These are phyloP conservation scores for Candida wancherniae DNA, from an alignment of 805 yeast genomes.

Conservation along the genomic window DNA sequence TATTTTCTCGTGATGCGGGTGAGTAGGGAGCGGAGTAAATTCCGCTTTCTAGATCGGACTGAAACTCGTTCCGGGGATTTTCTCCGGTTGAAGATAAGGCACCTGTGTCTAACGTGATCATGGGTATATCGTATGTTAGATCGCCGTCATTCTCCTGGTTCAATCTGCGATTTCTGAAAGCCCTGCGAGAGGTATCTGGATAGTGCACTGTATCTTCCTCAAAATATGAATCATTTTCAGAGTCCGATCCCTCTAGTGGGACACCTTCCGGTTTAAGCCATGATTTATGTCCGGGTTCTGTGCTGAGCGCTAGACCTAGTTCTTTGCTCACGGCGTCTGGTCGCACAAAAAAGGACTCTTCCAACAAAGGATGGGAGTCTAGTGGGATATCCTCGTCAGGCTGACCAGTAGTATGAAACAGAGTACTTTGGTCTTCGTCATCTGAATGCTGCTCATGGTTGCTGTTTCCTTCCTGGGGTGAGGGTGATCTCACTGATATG, in stretches of 20 bases:
- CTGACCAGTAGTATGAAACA: slow-evolving; percentile 6
- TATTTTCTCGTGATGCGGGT: slow-evolving; percentile 4
- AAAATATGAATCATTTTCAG: not conserved
- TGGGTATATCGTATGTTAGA: slow-evolving; percentile 13
- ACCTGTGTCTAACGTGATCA: slow-evolving; percentile 13
- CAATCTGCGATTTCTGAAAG: not conserved
- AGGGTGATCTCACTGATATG: too few species aligned
- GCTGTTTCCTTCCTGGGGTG: too few species aligned
- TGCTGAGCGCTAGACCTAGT: slow-evolving; percentile 7
- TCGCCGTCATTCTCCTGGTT: slow-evolving; percentile 2
- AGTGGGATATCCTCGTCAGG: slow-evolving; percentile 5
- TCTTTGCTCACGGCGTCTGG: slow-evolving; percentile 5
- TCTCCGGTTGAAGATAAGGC: not conserved
- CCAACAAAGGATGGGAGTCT: slow-evolving; percentile 9
- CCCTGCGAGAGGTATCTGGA: slow-evolving; percentile 1
- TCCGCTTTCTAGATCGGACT: slow-evolving; percentile 10
- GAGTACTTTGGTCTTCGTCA: too few species aligned
- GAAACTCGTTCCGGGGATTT: not conserved
- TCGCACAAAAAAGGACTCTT: slow-evolving; percentile 4
- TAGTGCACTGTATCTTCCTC: slow-evolving; percentile 1
- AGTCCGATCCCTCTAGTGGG: not conserved
- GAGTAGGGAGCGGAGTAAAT: slow-evolving; percentile 3
- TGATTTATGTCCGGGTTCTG: slow-evolving; percentile 1
- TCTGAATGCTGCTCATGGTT: too few species aligned
- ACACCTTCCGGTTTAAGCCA: slow-evolving; percentile 6